phyloP scores from a whole-genome alignment of 2,329 filamentous ascomycete genomes.

The Juglanconis oblonga region DNA sequence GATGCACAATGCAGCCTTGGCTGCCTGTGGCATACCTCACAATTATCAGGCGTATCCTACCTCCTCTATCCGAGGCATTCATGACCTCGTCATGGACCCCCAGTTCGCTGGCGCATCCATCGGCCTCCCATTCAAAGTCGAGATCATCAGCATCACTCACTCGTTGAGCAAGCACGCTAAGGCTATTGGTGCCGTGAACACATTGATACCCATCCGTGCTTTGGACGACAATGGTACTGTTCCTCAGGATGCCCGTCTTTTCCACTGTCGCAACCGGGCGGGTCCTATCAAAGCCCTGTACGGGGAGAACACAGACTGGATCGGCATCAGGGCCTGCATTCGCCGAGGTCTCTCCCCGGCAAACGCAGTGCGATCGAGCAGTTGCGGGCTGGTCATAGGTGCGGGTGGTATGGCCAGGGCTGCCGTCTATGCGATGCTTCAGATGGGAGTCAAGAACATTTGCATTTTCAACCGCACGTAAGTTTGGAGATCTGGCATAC shows the following conservation, averaged over 20 bases:
- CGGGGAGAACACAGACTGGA: conserved; percentile 81
- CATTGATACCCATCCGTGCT: conserved; percentile 66
- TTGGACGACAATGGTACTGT: conserved; percentile 55
- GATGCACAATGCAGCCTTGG: conserved; percentile 72
- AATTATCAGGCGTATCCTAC: conserved; percentile 64
- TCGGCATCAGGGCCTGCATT: conserved; percentile 72
- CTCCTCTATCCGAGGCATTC: conserved; percentile 59
- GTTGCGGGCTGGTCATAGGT: conserved; percentile 59
- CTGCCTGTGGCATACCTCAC: conserved; percentile 66
- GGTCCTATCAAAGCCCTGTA: conserved; percentile 68
- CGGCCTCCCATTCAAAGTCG: conserved; percentile 72
- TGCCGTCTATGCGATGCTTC: conserved; percentile 74
- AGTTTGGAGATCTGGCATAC: background rate
- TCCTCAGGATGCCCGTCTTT: conserved; percentile 51
- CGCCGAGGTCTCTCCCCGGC: conserved; percentile 70
- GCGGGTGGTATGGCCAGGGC: conserved; percentile 76
- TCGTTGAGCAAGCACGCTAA: conserved; percentile 69
- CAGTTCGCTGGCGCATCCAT: conserved; percentile 71
- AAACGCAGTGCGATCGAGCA: conserved; percentile 57
- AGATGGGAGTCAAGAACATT: conserved; percentile 73
- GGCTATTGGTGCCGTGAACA: conserved; percentile 75
- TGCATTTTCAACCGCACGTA: conserved; percentile 70
- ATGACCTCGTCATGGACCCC: conserved; percentile 60
- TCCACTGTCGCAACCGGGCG: conserved; percentile 57
- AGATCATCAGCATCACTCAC: conserved; percentile 66